Evolutionary conservation across 2,329 filamentous ascomycete genomes (phyloP), one percentile per base, ranked within the genome.

Genomic region (Bipolaris zeicola): DNA sequence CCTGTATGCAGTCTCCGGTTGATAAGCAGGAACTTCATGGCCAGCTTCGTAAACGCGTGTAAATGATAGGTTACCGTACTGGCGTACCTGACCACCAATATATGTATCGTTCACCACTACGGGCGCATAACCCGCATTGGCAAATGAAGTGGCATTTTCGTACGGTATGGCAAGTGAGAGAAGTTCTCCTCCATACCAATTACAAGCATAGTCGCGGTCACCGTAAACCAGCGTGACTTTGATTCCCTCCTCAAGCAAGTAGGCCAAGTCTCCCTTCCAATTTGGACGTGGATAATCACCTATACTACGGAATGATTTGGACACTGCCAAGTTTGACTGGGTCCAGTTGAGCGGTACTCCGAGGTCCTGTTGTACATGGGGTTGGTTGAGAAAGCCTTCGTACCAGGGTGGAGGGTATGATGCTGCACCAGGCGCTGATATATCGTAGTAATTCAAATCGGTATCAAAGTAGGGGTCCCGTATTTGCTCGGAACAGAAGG

Each of bases 171-270:
- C 81, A 3, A 76, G 79, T 2, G 88, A 90, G 39, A 91, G 81
- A 1, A 88, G 87, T 74, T 95, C 84, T 34, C 90, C 91, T n/a
- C 91, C 91, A 62, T 88, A 79, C 85, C 88, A 85, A 65, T 85
- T 85, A 72, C 82, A 83, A 57, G 80, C 65, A 31, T 69, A 73
- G 43, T 80, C 84, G 31, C 68, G 58, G 50, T 75, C 72, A 4
- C 71, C 71, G 20, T 74, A 74, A 0, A 74, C 60, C 0, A 75
- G 49, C 0, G 69, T 58, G 2, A 74, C 70, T 43, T 74, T 74
- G 55, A 75, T 66, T 3, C 72, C 72, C 16, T 65, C 76, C 49
- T 87, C 84, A 6, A 88, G 79, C 1, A 88, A 74, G 55, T 82
- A 83, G 0, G 73, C 79, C 0, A 85, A 64, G 52, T 83, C 79